A percentile compares a stretch with the other conserved stretches of the same genome.
Evolutionary conservation across 1,284 basidiomycete species (phyloP).

Genomic region (Cryptococcus sp.): DNA sequence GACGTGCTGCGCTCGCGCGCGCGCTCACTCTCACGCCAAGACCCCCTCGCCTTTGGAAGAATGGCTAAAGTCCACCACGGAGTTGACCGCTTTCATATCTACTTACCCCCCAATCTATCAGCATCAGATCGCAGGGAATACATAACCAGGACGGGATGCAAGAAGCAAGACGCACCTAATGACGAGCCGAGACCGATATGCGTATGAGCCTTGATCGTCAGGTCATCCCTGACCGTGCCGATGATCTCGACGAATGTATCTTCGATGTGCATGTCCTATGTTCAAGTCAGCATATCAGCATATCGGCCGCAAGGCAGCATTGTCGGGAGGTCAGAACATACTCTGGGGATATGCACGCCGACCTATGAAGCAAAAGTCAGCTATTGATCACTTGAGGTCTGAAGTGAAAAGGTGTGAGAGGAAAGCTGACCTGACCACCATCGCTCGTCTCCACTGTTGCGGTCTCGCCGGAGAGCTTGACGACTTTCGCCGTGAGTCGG

Average conservation of each 20-base stretch:
- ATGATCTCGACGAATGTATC: conserved; percentile 73
- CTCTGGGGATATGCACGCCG: conserved; percentile 59
- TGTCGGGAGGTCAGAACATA: conserved; percentile 49
- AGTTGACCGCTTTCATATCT: conserved; percentile 49
- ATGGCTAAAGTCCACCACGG: conserved; percentile 45
- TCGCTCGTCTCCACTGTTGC: conserved; percentile 71
- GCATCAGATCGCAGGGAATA: background rate
- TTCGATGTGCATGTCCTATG: conserved; percentile 58
- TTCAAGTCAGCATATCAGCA: background rate
- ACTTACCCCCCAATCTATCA: background rate
- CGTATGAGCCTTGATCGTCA: conserved; percentile 65
- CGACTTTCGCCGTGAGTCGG: conserved; percentile 69
- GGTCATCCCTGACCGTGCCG: conserved; percentile 64
- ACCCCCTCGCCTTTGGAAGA: conserved; percentile 46
- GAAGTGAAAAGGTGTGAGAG: background rate
- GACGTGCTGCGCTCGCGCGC: background rate
- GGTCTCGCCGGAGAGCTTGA: conserved; percentile 61
- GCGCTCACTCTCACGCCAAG: conserved; percentile 12
- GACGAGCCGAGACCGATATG: conserved; percentile 65
- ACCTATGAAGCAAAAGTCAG: conserved; percentile 51
- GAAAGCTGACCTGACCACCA: conserved; percentile 60
- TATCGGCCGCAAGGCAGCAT: conserved; percentile 12
- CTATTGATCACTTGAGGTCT: background rate
- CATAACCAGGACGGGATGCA: no score
- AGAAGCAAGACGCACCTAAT: conserved; percentile 64